phyloP scores from a whole-genome alignment of 108 stramenopile genomes.

The Cylindrotheca closterium region DNA sequence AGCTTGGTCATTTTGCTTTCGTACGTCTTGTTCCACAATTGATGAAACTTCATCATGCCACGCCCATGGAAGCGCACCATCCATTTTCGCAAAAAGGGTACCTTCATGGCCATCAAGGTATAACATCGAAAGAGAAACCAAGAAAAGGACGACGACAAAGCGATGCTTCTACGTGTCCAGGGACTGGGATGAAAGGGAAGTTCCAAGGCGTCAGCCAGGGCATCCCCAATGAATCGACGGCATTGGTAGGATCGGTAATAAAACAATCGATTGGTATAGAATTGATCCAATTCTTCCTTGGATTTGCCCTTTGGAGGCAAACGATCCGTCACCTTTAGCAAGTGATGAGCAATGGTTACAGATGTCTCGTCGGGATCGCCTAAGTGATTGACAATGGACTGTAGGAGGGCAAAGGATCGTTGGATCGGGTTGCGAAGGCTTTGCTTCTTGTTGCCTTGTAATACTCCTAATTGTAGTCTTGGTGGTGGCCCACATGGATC shows the following conservation, averaged over 20 bases:
- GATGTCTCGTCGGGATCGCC: slow-evolving; percentile 64
- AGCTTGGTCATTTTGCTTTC: slow-evolving; percentile 35
- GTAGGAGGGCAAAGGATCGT: slow-evolving; percentile 40
- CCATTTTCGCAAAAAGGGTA: slow-evolving; percentile 26
- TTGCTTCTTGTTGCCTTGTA: no score
- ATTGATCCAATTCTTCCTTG: slow-evolving; percentile 12
- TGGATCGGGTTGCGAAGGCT: slow-evolving; percentile 30
- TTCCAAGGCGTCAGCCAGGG: slow-evolving; percentile 63
- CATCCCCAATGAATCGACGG: slow-evolving; percentile 66
- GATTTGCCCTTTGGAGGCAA: slow-evolving; percentile 3
- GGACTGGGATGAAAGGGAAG: slow-evolving; percentile 45
- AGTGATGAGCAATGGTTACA: slow-evolving; percentile 62
- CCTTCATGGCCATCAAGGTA: slow-evolving; percentile 40
- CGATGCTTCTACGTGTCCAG: slow-evolving; percentile 18
- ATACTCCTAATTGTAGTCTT: no score
- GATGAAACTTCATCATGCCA: slow-evolving; percentile 31
- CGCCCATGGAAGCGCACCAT: slow-evolving; percentile 37
- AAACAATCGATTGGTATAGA: slow-evolving; percentile 40
- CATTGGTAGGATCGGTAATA: slow-evolving; percentile 64
- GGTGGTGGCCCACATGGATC: slow-evolving; percentile 81
- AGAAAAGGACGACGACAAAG: slow-evolving; percentile 26
- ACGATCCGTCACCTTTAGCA: slow-evolving; percentile 39
- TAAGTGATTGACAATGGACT: slow-evolving; percentile 48
- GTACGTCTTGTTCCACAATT: slow-evolving; percentile 44
- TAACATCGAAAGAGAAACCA: slow-evolving; percentile 43